phyloP scores from a whole-genome alignment of 352 stramenopile genomes.

The Phytophthora idaei region DNA sequence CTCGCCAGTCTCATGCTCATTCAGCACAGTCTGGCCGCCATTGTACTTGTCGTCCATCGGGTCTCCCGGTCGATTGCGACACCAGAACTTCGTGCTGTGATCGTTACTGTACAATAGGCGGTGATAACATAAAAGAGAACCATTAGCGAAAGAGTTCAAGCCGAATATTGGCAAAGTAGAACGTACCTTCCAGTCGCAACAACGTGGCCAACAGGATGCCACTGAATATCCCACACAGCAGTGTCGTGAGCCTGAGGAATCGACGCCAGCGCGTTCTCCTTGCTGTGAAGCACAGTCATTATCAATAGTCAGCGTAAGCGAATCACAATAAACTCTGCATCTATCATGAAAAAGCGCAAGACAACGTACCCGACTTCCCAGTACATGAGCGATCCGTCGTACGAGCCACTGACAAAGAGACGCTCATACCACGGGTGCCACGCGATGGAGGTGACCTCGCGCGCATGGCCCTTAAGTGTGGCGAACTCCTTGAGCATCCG shows the following conservation, averaged over 20 bases:
- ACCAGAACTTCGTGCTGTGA: constrained; percentile 98
- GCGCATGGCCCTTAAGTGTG: constrained; percentile 95
- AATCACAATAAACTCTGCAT: background rate
- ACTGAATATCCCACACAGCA: constrained; percentile 98
- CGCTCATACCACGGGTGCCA: constrained; percentile 98
- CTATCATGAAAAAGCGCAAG: background rate
- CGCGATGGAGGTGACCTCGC: constrained; percentile 95
- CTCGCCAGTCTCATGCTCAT: constrained; percentile 61
- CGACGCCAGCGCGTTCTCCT: constrained; percentile 81
- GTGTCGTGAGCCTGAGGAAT: constrained; percentile 95
- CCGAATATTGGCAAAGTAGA: background rate
- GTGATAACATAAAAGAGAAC: too few species aligned
- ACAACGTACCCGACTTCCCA: constrained; percentile 94
- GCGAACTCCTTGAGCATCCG: constrained; percentile 95
- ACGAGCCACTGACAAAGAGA: constrained; percentile 96
- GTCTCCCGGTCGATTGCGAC: constrained; percentile 93
- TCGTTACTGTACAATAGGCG: constrained; percentile 84
- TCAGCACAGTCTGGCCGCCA: constrained; percentile 70
- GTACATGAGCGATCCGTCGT: constrained; percentile 97
- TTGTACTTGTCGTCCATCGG: constrained; percentile 92
- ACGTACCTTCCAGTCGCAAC: constrained; percentile 92
- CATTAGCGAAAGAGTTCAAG: background rate
- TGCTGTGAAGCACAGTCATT: constrained; percentile 46
- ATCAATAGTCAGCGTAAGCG: background rate
- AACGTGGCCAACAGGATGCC: constrained; percentile 96